Evolutionary conservation across 2,329 filamentous ascomycete genomes (phyloP), one percentile per base, ranked within the genome.

Genomic region (Tolypocladium sp.): DNA sequence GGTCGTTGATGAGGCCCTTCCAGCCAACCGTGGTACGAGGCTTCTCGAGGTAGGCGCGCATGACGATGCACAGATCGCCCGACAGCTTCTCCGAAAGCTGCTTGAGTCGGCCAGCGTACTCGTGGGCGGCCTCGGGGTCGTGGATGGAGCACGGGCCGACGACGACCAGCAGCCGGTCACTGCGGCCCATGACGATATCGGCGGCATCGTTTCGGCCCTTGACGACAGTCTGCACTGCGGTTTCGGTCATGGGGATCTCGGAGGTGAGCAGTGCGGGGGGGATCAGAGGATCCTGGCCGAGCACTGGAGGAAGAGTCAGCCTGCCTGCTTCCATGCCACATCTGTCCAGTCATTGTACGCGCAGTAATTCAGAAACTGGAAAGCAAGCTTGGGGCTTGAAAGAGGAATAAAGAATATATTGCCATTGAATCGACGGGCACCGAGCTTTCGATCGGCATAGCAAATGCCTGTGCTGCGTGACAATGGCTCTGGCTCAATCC

Each of bases 1-100:
- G 94, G 75, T 99, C 94, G 77, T 99, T 99, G 82, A 99, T 97
- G 74, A 99, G 82, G 57, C 94, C 94, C 79, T 99, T 99, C 94
- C 94, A 99, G 72, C 94, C 94, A 56, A 99, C 92, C 0, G 94
- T 99, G 56, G 94, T 99, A 62, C 94, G 88, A 49, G 94, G 94
- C 83, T 99, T 99, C 82, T 99, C 94, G 57, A 99, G 88, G 83
- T 99, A 99, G 71, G 92, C 92, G 68, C 94, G 91, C 94, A 99
- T 99, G 70, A 99, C 87, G 73, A 99, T 90, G 74, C 87, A 87
- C 54, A 99, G 82, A 72, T 97, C 92, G 67, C 86, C 81, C 62
- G 87, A 85, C 63, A 97, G 87, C 80, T 89, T 91, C 64, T 89
- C 84, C 61, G 92, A 85, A 55, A 97, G 79, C 57, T 81, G 77